Conservation (phyloP, 192 early-diverging fungal species). For the Funneliformis geosporum region DNA sequence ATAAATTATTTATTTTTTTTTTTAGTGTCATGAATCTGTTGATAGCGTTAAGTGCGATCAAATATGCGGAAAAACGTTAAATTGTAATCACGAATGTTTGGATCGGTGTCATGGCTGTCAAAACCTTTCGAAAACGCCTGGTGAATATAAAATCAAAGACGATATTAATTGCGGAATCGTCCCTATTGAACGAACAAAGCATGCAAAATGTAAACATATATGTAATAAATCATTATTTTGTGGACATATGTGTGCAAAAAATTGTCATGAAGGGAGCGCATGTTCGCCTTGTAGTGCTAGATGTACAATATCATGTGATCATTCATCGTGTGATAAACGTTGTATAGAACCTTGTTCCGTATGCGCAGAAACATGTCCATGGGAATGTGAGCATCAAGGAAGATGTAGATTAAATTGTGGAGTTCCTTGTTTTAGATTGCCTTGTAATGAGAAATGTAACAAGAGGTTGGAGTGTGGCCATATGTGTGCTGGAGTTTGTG, state of each 20-base stretch:
- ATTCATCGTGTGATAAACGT: conserved; percentile 38
- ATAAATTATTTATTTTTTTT: background rate
- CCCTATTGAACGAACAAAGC: background rate
- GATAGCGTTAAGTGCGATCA: conserved; percentile 29
- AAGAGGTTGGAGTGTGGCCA: conserved; percentile 50
- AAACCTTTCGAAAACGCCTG: background rate
- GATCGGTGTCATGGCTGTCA: conserved; percentile 45
- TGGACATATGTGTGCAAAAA: conserved; percentile 34
- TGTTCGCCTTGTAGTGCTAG: conserved; percentile 44
- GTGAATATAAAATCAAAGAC: no score
- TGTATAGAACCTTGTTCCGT: conserved; percentile 48
- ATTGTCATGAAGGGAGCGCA: conserved; percentile 4
- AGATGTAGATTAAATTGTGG: conserved; percentile 54
- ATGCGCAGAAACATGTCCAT: conserved; percentile 50
- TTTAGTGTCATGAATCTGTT: conserved; percentile 33
- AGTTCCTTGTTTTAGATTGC: conserved; percentile 57
- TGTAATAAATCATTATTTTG: conserved; percentile 33
- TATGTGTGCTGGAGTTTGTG: conserved; percentile 54
- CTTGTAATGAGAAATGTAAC: conserved; percentile 54
- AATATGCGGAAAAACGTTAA: conserved; percentile 34
- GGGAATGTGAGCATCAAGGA: conserved; percentile 56
- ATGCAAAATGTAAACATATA: conserved; percentile 32
- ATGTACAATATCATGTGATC: conserved; percentile 47
- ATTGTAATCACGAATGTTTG: conserved; percentile 47
- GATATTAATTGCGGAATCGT: background rate